Conservation (phyloP, 768 basidiomycete species). For the Serendipita sp. region DNA sequence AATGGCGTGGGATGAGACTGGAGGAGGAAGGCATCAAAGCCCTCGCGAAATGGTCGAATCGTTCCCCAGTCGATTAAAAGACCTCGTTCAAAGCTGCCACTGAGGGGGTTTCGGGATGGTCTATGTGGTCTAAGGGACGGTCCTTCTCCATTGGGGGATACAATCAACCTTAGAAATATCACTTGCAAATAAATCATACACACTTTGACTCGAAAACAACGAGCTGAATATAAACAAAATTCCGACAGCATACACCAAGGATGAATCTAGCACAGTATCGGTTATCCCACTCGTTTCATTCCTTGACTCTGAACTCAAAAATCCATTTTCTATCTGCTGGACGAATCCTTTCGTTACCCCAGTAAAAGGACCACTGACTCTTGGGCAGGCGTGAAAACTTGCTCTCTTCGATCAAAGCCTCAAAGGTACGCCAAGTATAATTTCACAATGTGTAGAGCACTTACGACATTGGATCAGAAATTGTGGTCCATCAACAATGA, state of each 20-base stretch:
- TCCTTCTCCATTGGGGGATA: not conserved
- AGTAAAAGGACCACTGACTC: not conserved
- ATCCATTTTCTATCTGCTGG: not conserved
- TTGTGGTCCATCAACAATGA: not conserved
- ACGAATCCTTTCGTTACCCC: not conserved
- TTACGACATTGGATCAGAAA: not conserved
- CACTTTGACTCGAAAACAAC: not conserved
- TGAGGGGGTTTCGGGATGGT: not conserved
- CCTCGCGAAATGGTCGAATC: slow-evolving; percentile 20
- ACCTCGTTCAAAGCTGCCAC: not conserved
- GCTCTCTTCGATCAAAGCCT: not conserved
- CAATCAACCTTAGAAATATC: not conserved
- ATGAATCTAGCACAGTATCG: not conserved
- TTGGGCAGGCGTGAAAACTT: not conserved
- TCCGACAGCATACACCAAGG: too few relatives aligned
- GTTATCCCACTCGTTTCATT: not conserved
- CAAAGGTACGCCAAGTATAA: not conserved
- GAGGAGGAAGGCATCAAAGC: slow-evolving; percentile 45
- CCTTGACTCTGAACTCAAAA: not conserved
- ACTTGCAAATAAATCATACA: not conserved
- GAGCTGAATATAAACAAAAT: too few relatives aligned
- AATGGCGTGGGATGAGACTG: slow-evolving; percentile 55
- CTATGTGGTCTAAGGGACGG: not conserved
- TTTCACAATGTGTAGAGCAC: not conserved
- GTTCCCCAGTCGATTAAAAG: not conserved